Percentiles rank a stretch among this genome's conserved stretches.
Conservation (phyloP, 768 basidiomycete genomes). For the Xerocomellus amylosporus region DNA sequence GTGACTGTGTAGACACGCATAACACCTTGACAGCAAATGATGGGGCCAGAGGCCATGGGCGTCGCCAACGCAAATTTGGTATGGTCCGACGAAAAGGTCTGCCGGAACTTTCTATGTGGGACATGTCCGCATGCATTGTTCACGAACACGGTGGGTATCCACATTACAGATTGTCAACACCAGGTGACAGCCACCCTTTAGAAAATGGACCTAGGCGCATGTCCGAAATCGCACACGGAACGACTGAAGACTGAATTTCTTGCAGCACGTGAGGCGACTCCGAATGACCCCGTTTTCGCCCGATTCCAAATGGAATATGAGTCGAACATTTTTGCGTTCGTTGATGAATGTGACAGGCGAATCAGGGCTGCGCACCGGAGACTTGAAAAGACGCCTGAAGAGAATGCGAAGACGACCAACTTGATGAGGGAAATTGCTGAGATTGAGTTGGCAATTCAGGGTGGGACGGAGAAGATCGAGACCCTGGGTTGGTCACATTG, state of each 20-base stretch:
- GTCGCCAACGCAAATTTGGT: constrained; percentile 87
- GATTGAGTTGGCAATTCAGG: constrained; percentile 98
- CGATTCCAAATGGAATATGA: constrained; percentile 96
- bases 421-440: constrained; percentile 99
- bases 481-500: constrained; percentile 59
- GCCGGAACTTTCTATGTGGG: constrained; percentile 96
- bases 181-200: constrained; percentile 7
- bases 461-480: constrained; percentile 98
- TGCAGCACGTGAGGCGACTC: constrained; percentile 70
- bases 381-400: constrained; percentile 98
- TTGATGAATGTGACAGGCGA: constrained; percentile 97
- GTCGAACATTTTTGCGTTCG: constrained; percentile 90
- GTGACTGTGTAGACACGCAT: background rate
- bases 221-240: constrained; percentile 95
- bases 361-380: constrained; percentile 92
- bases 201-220: constrained; percentile 99
- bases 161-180: background rate
- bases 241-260: constrained; percentile 89
- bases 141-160: constrained; percentile 84
- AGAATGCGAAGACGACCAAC: constrained; percentile 98
- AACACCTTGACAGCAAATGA: constrained; percentile 80
- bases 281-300: constrained; percentile 76
- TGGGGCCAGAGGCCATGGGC: constrained; percentile 99
- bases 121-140: constrained; percentile 98
- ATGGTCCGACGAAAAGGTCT: constrained; percentile 97